Base-by-base conservation (phyloP, 805 yeast genomes). In the Monosporozyma siamensis region DNA sequence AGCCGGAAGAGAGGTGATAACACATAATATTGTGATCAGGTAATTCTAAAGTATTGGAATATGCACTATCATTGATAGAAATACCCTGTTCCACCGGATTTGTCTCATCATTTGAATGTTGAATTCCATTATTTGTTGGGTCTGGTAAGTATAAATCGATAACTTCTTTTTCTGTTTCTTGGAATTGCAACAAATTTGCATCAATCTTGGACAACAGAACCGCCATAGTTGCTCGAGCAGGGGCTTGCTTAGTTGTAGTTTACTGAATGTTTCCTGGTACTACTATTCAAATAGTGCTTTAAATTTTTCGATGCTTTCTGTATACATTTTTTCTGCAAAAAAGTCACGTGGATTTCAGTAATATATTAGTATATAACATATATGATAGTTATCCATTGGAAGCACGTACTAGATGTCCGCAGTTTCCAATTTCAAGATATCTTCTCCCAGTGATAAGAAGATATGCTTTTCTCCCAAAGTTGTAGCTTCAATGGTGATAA, bases 141-240 rank as follows among this genome's bases (percentile, higher is more conserved):
- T 41, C 40, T 23, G 48, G 49, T 26, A 58, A 31, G 32, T 44
- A 45, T 23, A 59, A 44, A 38, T 52, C 45, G 15, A 55, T 40
- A 12, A 18, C 23, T 7, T 17, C 24, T 32, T 32, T 32, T 22
- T 32, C 22, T 32, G 35, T 32, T 32, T 32, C 35, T 17, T 32
- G 38, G 34, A 50, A 50, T 36, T 54, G 55, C 14, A 52, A 50
- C 14, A 58, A 38, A 43, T 54, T 48, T 4, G 50, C 54, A 45
- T 57, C 64, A 34, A 59, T 42, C 40, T 55, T 58, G 6, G 62
- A 58, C 25, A 59, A 27, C 17, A 39, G 11, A 29, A 29, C 31
- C 3, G 34, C 22, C 44, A 42, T 42, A 4, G 10, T 18, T 37
- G 20, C 21, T 26, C 18, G 31, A n/a, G 4, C n/a, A 10, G n/a